Evolutionary conservation across 345 rosid genomes (phyloP).

Genomic region (Moringa oleifera): DNA sequence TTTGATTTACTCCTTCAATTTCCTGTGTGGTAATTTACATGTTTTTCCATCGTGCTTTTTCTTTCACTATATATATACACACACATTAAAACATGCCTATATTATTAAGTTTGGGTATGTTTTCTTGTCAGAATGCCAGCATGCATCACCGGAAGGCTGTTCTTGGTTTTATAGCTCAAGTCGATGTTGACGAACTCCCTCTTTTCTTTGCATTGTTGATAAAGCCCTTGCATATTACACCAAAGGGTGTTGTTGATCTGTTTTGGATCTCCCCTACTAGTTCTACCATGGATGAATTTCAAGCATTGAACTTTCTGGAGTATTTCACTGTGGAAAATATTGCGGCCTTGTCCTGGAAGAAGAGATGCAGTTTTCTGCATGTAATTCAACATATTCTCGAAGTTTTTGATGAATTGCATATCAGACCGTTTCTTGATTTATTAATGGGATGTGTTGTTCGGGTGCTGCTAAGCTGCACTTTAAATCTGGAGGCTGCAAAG

Average conservation of each 20-base stretch:
- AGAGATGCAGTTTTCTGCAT: slow-evolving; percentile 71
- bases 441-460: slow-evolving; percentile 85
- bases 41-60: neutral
- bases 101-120: no score
- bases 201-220: slow-evolving; percentile 74
- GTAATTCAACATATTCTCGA: slow-evolving; percentile 71
- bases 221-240: slow-evolving; percentile 58
- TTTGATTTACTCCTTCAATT: slow-evolving; percentile 2
- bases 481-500: slow-evolving; percentile 35
- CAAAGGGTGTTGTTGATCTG: slow-evolving; percentile 44
- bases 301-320: slow-evolving; percentile 37
- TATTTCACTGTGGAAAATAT: slow-evolving; percentile 55
- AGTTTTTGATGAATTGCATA: slow-evolving; percentile 68
- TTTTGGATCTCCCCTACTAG: slow-evolving; percentile 39
- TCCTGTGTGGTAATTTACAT: slow-evolving; percentile 1
- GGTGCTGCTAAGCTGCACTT: slow-evolving; percentile 50
- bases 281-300: slow-evolving; percentile 40
- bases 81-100: no score
- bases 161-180: slow-evolving; percentile 72
- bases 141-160: slow-evolving; percentile 70
- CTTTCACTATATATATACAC: no score
- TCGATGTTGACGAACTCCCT: slow-evolving; percentile 63
- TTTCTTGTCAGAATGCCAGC: slow-evolving; percentile 61
- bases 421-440: slow-evolving; percentile 69
- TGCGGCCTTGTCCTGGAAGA: slow-evolving; percentile 60